phyloP scores from a whole-genome alignment of 768 basidiomycete genomes.

The Kockovaella imperatae region DNA sequence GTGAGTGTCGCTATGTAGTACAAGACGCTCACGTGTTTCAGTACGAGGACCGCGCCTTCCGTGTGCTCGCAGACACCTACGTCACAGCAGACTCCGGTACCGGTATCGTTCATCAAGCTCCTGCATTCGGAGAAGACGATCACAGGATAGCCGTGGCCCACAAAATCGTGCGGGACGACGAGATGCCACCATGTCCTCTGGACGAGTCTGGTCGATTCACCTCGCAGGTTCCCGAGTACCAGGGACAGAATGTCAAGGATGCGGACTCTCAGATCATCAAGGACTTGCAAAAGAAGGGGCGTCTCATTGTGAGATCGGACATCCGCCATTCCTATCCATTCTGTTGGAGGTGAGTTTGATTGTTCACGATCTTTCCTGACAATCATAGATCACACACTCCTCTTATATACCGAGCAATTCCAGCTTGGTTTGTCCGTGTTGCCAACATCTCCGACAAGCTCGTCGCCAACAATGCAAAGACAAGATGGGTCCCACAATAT shows the following conservation, averaged over 20 bases:
- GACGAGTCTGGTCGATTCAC: conserved; percentile 86
- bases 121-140: conserved; percentile 97
- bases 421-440: conserved; percentile 91
- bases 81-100: conserved; percentile 91
- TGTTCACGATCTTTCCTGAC: not conserved
- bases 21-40: conserved; percentile 38
- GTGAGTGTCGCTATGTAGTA: conserved; percentile 47
- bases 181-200: conserved; percentile 93
- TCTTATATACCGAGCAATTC: conserved; percentile 89
- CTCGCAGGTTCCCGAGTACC: conserved; percentile 78
- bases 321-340: conserved; percentile 88
- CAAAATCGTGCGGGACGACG: conserved; percentile 72
- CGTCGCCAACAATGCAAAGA: conserved; percentile 79
- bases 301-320: conserved; percentile 78
- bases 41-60: conserved; percentile 86
- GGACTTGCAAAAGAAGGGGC: conserved; percentile 72
- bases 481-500: conserved; percentile 87
- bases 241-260: conserved; percentile 82
- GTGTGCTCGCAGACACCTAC: conserved; percentile 82
- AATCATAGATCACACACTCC: conserved; percentile 81
- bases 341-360: conserved; percentile 75
- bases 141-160: conserved; percentile 82
- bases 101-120: conserved; percentile 97
- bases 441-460: conserved; percentile 75
- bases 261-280: conserved; percentile 95